Base-by-base conservation (phyloP, 1,284 basidiomycete species). In the Heimioporus retisporus region DNA sequence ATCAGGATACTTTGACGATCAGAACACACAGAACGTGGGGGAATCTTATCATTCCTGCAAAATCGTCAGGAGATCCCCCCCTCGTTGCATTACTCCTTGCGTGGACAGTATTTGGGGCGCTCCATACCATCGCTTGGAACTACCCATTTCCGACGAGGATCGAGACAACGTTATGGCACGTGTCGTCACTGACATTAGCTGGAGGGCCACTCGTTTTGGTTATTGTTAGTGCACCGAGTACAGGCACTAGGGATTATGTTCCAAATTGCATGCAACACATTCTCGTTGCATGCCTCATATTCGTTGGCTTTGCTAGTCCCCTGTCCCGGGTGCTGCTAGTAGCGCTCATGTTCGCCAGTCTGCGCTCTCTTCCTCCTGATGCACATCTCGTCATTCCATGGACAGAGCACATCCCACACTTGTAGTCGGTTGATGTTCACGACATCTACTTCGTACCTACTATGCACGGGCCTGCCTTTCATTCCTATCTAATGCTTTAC, bases 301-400 rank as follows among this genome's bases (percentile, higher is more conserved):
- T 48, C 3, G 13, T 59, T n/a, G 3, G 54, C 21, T 56, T 25
- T 16, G 31, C 23, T 18, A 50, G 56, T 5, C 5, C 46, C 13
- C 19, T 40, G 42, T 54, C 51, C 4, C 42, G 63, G 13, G 3
- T 61, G 3, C 1, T 40, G 2, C 44, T 57, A 21, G 44, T 44
- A 15, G 43, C 19, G 2, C 53, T 55, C 8, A 64, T 64, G 65
- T 28, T 65, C 4, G 31, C 43, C 7, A 65, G 63, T 46, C 62
- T 65, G 40, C 65, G 65, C 14, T 55, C 44, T 21, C 54, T 66
- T 1, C 63, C 65, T 7, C 6, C 53, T 44, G 65, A 57, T 25
- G 57, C 63, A 11, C n/a, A 59, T 23, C 8, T 44, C 18, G 44
- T 25, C 0, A 44, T 65, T 23, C 53, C 57, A 25, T 66, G 62